Evolutionary conservation across 805 yeast species (phyloP).

Genomic region (Candida maltosa): DNA sequence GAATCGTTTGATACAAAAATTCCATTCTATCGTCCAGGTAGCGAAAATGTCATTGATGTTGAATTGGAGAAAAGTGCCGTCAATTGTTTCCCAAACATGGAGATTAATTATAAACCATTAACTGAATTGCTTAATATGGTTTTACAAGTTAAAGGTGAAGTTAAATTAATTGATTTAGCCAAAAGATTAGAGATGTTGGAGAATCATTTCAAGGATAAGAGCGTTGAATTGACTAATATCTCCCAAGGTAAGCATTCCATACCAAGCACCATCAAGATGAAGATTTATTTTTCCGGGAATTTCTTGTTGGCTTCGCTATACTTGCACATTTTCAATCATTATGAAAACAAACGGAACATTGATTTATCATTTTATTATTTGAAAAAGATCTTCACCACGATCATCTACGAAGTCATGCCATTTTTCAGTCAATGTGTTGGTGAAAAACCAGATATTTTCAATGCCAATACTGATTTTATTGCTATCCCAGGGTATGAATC

Average conservation of each 20-base stretch:
- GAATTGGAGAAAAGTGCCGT: constrained; percentile 34
- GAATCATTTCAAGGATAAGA: constrained; percentile 20
- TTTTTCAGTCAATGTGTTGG: constrained; percentile 27
- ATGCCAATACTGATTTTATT: constrained; percentile 35
- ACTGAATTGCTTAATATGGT: constrained; percentile 22
- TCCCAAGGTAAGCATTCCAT: constrained; percentile 8
- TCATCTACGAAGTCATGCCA: constrained; percentile 28
- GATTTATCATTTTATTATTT: constrained; percentile 32
- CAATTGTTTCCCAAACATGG: constrained; percentile 22
- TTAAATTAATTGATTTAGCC: constrained; percentile 18
- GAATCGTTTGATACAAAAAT: constrained; percentile 25
- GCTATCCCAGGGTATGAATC: constrained; percentile 38
- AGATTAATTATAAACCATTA: constrained; percentile 22
- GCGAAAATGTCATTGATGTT: constrained; percentile 31
- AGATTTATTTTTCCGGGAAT: constrained; percentile 21
- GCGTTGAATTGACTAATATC: constrained; percentile 27
- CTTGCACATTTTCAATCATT: constrained; percentile 36
- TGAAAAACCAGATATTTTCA: constrained; percentile 35
- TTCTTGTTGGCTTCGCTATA: constrained; percentile 26
- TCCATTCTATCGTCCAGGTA: constrained; percentile 33
- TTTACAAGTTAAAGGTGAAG: constrained; percentile 15
- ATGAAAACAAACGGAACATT: constrained; percentile 26
- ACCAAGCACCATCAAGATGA: constrained; percentile 11
- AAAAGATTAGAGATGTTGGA: constrained; percentile 35
- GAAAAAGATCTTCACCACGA: constrained; percentile 23